phyloP scores from a whole-genome alignment of 1,139 yeast genomes.

The Spencermartinsiella ligniputridi region DNA sequence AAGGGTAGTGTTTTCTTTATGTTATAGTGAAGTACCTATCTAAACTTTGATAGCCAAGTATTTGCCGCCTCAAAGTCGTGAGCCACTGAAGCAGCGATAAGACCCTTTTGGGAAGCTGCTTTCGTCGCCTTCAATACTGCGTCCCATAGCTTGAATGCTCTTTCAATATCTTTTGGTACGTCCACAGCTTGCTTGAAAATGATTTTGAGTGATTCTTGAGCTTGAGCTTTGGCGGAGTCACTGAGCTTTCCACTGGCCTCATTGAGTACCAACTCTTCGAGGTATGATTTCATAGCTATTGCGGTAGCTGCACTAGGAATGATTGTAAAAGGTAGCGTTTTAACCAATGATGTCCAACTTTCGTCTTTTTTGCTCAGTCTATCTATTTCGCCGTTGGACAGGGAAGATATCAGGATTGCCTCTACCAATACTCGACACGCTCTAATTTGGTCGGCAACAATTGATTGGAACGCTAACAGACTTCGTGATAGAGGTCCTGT shows the following conservation, averaged over 20 bases:
- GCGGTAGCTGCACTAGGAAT: slow-evolving; percentile 41
- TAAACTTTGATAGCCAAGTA: not conserved
- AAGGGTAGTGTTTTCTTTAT: not conserved
- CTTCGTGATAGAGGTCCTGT: slow-evolving; percentile 68
- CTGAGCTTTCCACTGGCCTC: slow-evolving; percentile 9
- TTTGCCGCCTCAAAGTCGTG: slow-evolving; percentile 29
- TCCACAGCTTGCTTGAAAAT: slow-evolving; percentile 31
- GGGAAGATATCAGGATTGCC: slow-evolving; percentile 48
- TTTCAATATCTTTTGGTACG: slow-evolving; percentile 40
- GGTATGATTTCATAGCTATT: slow-evolving; percentile 35
- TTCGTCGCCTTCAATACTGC: slow-evolving; percentile 28
- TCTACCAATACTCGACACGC: slow-evolving; percentile 55
- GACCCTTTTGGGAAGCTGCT: slow-evolving; percentile 34
- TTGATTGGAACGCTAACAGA: slow-evolving; percentile 63
- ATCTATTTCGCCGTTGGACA: slow-evolving; percentile 48
- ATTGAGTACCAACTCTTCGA: slow-evolving; percentile 28
- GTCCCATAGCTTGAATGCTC: slow-evolving; percentile 42
- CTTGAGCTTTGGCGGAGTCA: slow-evolving; percentile 17
- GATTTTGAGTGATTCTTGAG: slow-evolving; percentile 16
- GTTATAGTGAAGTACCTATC: not conserved
- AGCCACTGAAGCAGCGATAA: slow-evolving; percentile 37
- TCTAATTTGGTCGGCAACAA: slow-evolving; percentile 49
- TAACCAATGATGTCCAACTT: slow-evolving; percentile 54
- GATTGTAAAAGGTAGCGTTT: slow-evolving; percentile 57
- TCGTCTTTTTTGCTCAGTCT: slow-evolving; percentile 38